Evolutionary conservation across 169 alveolate species (phyloP).

Genomic region (Cyclospora cayetanensis): DNA sequence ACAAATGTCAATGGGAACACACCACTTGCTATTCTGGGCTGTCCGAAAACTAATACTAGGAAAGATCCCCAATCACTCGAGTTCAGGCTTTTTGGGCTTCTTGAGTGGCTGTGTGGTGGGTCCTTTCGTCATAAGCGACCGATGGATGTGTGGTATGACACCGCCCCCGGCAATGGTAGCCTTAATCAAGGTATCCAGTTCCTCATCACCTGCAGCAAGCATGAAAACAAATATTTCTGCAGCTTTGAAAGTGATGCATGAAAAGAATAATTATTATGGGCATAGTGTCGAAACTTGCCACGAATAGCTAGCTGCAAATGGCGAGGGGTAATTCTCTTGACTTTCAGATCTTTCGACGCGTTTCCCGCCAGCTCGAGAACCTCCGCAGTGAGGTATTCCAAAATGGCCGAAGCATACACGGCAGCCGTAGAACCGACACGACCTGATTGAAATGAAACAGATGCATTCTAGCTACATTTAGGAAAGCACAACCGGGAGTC

Average conservation of each 20-base stretch:
- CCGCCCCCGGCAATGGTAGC: conserved; percentile 99
- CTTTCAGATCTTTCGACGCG: conserved; percentile 98
- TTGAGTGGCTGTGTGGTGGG: conserved; percentile 71
- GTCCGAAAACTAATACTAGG: neutral
- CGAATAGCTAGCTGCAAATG: conserved; percentile 95
- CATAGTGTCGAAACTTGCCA: conserved; percentile 36
- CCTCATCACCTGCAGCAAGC: conserved; percentile 96
- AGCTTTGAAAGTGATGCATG: neutral
- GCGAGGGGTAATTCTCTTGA: conserved; percentile 96
- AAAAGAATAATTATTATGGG: neutral
- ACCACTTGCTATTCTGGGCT: neutral
- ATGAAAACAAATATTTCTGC: neutral
- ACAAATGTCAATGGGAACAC: neutral
- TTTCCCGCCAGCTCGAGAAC: conserved; percentile 99
- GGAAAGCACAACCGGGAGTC: no score
- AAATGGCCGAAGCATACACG: conserved; percentile 99
- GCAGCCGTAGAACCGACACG: conserved; percentile 99
- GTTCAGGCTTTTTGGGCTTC: conserved; percentile 67
- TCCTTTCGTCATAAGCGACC: conserved; percentile 72
- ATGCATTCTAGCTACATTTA: no score
- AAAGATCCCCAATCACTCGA: neutral
- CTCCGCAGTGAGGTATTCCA: conserved; percentile 99
- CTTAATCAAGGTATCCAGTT: conserved; percentile 96
- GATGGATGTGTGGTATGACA: conserved; percentile 98
- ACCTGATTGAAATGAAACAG: conserved; percentile 25